Percentiles rank a stretch among this genome's conserved stretches.
Evolutionary conservation across 2,329 filamentous ascomycete species (phyloP).

Genomic region (Penicillium sp.): DNA sequence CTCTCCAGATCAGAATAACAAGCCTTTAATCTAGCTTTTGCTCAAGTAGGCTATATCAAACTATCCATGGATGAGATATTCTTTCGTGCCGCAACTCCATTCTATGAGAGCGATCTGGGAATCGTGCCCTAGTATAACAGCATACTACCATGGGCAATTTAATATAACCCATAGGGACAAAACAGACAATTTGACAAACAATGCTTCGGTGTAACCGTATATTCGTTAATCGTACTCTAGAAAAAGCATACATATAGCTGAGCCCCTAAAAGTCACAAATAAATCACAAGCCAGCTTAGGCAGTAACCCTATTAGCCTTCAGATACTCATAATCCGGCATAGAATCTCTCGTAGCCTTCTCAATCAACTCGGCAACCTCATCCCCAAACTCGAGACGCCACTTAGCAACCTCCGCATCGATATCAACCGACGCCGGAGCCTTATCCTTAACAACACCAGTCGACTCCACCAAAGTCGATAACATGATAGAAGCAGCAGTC

Average conservation of each 20-base stretch:
- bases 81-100: no score
- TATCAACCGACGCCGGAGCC: slow-evolving; percentile 16
- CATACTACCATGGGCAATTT: not conserved
- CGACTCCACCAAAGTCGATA: slow-evolving; percentile 31
- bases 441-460: slow-evolving; percentile 33
- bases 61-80: no score
- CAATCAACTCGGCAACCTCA: slow-evolving; percentile 21
- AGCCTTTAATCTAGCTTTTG: no score
- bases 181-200: not conserved
- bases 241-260: not conserved
- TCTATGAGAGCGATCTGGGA: no score
- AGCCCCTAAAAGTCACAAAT: not conserved
- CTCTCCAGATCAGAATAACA: no score
- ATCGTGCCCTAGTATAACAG: no score
- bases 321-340: slow-evolving; percentile 44
- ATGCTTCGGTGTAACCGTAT: not conserved
- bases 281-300: not conserved
- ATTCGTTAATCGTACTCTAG: not conserved
- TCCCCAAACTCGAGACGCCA: slow-evolving; percentile 39
- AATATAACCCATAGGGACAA: not conserved
- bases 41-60: no score
- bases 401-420: slow-evolving; percentile 32
- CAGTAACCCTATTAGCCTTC: slow-evolving; percentile 21
- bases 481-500: slow-evolving; percentile 14
- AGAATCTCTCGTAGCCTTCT: slow-evolving; percentile 27